These are phyloP conservation scores for Oryza australiensis DNA, from an alignment of 176 grass and related monocot species.

Conservation along the genomic window DNA sequence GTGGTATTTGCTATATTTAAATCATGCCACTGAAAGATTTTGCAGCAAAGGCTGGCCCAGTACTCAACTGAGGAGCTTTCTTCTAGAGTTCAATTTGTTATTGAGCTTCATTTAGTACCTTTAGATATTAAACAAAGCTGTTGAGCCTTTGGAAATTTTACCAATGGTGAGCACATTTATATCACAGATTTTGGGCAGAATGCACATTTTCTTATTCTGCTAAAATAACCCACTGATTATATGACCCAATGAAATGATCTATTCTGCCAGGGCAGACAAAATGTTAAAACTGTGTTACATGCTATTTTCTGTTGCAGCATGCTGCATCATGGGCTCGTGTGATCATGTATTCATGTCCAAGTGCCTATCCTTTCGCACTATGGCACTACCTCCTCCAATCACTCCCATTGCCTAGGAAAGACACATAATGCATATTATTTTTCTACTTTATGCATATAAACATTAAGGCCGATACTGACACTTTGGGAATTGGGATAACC, in stretches of 20 bases:
- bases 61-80: neutral
- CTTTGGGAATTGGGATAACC: slow-evolving; percentile 28
- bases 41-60: neutral
- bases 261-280: slow-evolving; percentile 6
- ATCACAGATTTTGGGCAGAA: neutral
- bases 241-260: neutral
- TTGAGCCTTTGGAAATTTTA: neutral
- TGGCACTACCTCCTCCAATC: neutral
- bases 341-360: no score
- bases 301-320: neutral
- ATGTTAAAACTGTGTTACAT: neutral
- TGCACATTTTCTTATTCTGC: neutral
- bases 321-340: neutral
- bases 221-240: neutral
- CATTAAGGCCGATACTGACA: neutral
- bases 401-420: neutral
- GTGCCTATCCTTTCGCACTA: neutral
- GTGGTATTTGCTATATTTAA: neutral
- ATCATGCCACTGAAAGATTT: neutral
- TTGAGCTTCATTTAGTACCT: neutral
- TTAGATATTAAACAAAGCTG: neutral
- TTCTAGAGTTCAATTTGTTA: slow-evolving; percentile 3
- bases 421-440: neutral
- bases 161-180: neutral
- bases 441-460: neutral